Evolutionary conservation across 495 filamentous ascomycete genomes (phyloP).

Genomic region (Penicillium desertorum): DNA sequence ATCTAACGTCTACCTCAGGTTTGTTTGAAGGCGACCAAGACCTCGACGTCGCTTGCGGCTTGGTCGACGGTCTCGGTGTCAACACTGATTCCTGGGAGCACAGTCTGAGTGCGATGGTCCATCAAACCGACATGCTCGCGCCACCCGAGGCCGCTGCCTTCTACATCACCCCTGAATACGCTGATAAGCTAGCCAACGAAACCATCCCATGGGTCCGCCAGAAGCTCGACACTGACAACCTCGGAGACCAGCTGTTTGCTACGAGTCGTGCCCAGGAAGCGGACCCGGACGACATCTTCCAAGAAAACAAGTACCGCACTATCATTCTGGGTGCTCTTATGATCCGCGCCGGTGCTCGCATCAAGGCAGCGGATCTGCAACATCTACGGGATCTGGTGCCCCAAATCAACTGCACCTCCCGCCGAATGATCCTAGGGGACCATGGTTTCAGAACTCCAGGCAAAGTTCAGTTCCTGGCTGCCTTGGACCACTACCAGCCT

Average conservation of each 20-base stretch:
- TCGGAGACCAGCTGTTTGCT: conserved; percentile 2
- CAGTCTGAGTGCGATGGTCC: not conserved
- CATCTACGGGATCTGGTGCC: not conserved
- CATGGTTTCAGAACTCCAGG: conserved; percentile 10
- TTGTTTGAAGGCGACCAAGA: conserved; percentile 12
- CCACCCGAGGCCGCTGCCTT: not conserved
- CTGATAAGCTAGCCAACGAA: not conserved
- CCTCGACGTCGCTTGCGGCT: not conserved
- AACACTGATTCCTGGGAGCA: not conserved
- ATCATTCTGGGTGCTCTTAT: conserved; percentile 12
- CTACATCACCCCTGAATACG: not conserved
- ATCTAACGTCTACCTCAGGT: not conserved
- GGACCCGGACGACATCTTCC: not conserved
- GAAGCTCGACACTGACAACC: conserved; percentile 1
- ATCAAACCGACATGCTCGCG: conserved; percentile 7
- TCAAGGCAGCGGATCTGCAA: not conserved
- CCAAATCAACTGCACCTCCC: not conserved
- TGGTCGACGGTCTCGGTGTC: not conserved
- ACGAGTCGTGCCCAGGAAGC: not conserved
- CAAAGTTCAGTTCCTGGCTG: conserved; percentile 11
- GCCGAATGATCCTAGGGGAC: not conserved
- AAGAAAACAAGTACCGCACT: conserved; percentile 1
- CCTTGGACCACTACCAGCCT: conserved; percentile 7
- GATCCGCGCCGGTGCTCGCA: not conserved
- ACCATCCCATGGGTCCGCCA: conserved; percentile 5